These are phyloP conservation scores for Neofusicoccum umdonicola DNA, from an alignment of 2,329 filamentous ascomycete species.

Conservation along the genomic window DNA sequence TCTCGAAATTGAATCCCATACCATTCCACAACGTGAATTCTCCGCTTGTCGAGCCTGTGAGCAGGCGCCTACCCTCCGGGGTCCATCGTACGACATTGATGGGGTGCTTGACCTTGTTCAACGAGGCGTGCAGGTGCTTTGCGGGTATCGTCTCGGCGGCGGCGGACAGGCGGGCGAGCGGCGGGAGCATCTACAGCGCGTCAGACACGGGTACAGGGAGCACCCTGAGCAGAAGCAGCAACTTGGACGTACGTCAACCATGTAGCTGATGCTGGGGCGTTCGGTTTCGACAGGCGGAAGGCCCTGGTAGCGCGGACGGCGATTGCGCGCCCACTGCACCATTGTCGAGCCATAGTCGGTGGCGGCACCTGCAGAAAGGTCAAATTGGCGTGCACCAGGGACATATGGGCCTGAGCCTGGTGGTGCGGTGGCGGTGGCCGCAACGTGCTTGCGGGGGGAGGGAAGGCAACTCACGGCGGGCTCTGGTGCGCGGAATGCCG, in stretches of 20 bases:
- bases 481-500: conserved; percentile 18
- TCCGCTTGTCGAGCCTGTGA: conserved; percentile 93
- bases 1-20: conserved; percentile 98
- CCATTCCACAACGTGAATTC: conserved; percentile 99
- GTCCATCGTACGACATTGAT: conserved; percentile 98
- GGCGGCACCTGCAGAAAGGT: conserved; percentile 64
- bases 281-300: conserved; percentile 72
- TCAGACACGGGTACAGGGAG: not conserved
- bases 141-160: conserved; percentile 86
- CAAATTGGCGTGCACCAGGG: not conserved
- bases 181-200: conserved; percentile 72
- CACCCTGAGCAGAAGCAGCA: no score
- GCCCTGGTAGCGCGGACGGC: conserved; percentile 72
- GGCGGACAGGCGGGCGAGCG: conserved; percentile 68
- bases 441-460: not conserved
- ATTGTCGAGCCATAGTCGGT: conserved; percentile 92
- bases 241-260: conserved; percentile 68
- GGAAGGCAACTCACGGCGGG: conserved; percentile 2
- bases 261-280: conserved; percentile 82
- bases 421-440: no score
- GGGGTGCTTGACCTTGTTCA: conserved; percentile 97
- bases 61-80: conserved; percentile 83
- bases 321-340: conserved; percentile 85
- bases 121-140: conserved; percentile 95
- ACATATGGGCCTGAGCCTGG: no score